These are phyloP conservation scores for Fusarium brachygibbosum DNA, from an alignment of 2,329 filamentous ascomycete genomes.

Conservation along the genomic window DNA sequence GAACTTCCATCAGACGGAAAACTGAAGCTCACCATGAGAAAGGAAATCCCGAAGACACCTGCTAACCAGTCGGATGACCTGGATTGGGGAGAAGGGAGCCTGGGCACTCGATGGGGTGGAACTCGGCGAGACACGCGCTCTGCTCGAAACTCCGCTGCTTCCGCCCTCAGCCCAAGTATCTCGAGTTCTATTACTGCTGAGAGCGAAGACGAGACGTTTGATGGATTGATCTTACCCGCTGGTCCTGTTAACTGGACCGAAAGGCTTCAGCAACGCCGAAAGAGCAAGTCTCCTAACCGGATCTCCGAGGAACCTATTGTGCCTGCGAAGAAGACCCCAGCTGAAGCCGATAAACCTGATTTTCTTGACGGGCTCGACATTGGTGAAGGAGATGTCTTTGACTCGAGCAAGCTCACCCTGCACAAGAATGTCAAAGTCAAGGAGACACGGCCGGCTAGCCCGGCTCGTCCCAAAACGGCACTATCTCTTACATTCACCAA, in stretches of 20 bases:
- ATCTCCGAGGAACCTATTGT: constrained; percentile 56
- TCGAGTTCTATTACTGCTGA: constrained; percentile 92
- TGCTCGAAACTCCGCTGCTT: constrained; percentile 86
- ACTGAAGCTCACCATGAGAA: constrained; percentile 72
- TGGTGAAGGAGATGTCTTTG: constrained; percentile 84
- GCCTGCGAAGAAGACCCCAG: constrained; percentile 51
- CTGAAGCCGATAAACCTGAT: constrained; percentile 74
- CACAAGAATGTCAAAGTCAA: constrained; percentile 95
- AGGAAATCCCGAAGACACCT: constrained; percentile 74
- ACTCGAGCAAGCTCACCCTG: constrained; percentile 82
- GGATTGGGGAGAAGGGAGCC: constrained; percentile 93
- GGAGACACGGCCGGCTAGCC: constrained; percentile 75
- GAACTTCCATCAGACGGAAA: constrained; percentile 77
- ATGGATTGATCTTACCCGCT: constrained; percentile 86
- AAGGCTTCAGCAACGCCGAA: constrained; percentile 79
- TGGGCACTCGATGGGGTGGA: constrained; percentile 90
- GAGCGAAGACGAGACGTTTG: constrained; percentile 92
- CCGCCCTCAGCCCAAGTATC: constrained; percentile 90
- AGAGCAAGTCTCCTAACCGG: constrained; percentile 68
- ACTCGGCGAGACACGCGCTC: constrained; percentile 84
- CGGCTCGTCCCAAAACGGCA: constrained; percentile 78
- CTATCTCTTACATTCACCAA: constrained; percentile 94
- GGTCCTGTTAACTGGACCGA: constrained; percentile 87
- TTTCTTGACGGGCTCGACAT: constrained; percentile 90
- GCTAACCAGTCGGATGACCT: constrained; percentile 78